Percentiles rank a stretch among this genome's conserved stretches.
Evolutionary conservation across 208 protist genomes (phyloP).

Genomic region (Crithidia bombi): DNA sequence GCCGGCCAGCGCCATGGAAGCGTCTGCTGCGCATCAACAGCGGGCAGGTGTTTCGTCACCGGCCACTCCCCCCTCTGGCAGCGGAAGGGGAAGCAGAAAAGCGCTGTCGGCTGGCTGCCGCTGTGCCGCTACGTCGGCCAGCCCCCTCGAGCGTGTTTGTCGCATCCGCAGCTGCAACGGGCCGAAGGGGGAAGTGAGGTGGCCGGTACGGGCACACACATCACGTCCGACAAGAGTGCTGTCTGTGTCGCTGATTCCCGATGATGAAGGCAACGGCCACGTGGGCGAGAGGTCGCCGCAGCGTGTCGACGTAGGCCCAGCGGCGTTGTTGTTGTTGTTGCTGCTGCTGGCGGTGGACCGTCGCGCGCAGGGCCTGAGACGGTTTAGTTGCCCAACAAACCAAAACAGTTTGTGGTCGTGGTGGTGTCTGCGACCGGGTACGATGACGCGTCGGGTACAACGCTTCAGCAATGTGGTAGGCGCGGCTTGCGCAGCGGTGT

Average conservation of each 20-base stretch:
- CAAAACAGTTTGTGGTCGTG: too few species aligned
- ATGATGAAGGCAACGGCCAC: conserved; percentile 34
- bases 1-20: background rate
- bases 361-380: too few species aligned
- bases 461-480: conserved; percentile 62
- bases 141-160: conserved; percentile 15
- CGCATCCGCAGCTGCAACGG: conserved; percentile 18
- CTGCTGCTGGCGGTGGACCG: too few species aligned
- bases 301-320: background rate
- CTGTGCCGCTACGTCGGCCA: conserved; percentile 9
- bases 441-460: conserved; percentile 44
- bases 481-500: conserved; percentile 48
- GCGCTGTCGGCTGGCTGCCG: too few species aligned
- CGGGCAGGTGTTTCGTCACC: too few species aligned
- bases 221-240: conserved; percentile 64
- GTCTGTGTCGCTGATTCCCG: conserved; percentile 68
- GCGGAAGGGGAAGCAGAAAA: background rate
- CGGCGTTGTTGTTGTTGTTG: background rate
- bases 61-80: too few species aligned
- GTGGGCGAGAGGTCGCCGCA: conserved; percentile 11
- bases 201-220: conserved; percentile 73
- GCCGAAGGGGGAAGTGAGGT: conserved; percentile 12
- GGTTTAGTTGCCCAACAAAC: too few species aligned
- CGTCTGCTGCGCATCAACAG: too few species aligned
- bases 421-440: too few species aligned